Percentiles rank a stretch among this genome's conserved stretches.
These are phyloP conservation scores for Lyophyllum shimeji DNA, from an alignment of 768 basidiomycete species.

Conservation along the genomic window DNA sequence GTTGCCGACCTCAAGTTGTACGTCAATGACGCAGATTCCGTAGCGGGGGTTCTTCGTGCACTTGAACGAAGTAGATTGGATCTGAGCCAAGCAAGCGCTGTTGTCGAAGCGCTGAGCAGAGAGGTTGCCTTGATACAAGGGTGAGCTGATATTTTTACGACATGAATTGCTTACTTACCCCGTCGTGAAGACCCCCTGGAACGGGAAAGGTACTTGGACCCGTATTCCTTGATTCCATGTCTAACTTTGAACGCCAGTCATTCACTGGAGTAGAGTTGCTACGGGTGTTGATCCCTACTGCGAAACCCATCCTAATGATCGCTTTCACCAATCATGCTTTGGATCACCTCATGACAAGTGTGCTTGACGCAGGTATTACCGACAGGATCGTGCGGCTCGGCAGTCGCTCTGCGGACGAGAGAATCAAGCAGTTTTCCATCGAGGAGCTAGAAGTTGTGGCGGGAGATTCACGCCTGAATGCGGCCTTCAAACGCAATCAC, in stretches of 20 bases:
- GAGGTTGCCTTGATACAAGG: conserved; percentile 75
- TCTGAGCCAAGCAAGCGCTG: conserved; percentile 67
- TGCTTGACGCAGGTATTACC: conserved; percentile 67
- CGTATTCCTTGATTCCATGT: background rate
- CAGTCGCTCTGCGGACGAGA: conserved; percentile 58
- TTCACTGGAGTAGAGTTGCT: conserved; percentile 71
- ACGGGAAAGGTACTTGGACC: conserved; percentile 61
- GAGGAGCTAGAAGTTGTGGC: conserved; percentile 54
- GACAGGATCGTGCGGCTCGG: conserved; percentile 67
- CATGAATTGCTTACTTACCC: background rate
- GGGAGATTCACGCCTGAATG: conserved; percentile 38
- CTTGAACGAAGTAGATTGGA: conserved; percentile 62
- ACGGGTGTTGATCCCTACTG: conserved; percentile 53
- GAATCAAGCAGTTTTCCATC: conserved; percentile 60
- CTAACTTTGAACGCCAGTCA: conserved; percentile 36
- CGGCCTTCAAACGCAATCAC: conserved; percentile 31
- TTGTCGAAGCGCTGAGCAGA: conserved; percentile 57
- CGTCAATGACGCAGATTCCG: conserved; percentile 39
- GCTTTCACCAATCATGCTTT: conserved; percentile 81
- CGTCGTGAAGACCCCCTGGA: conserved; percentile 59
- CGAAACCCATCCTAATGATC: conserved; percentile 53
- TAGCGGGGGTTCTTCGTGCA: conserved; percentile 45
- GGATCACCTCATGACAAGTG: conserved; percentile 66
- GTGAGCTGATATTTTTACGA: conserved; percentile 27
- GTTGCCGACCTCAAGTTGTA: conserved; percentile 39